Evolutionary conservation across 139 green algal species (phyloP), one percentile per base, ranked within the genome.

Genomic region (Chlamydomonas applanata): DNA sequence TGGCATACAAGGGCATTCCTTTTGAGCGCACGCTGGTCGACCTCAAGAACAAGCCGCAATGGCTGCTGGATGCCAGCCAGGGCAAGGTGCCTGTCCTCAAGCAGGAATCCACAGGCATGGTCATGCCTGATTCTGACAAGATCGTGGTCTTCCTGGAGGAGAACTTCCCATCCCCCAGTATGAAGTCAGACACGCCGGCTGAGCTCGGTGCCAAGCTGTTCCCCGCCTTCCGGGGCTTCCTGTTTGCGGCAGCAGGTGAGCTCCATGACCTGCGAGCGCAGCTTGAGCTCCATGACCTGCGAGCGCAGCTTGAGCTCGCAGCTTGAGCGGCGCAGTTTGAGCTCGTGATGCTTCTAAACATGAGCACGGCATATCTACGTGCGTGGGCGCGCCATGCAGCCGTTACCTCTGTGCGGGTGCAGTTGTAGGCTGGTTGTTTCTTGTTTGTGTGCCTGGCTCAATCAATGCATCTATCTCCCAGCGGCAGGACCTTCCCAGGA

Each of bases 51-150:
- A 97, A 97, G 82, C 93, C 93, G 13, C 66, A 94, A 16, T 97
- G 93, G 77, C 75, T 93, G 59, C 53, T 87, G 60, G 85, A 91
- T 14, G 92, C 89, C 64, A 80, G 84, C 4, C 68, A 86, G 5
- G 93, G 93, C 74, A 91, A 86, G n/a, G 93, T 97, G 59, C 93
- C 93, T 0, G 84, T 94, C 0, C 74, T 97, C 7, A 88, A 94
- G 54, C 73, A 89, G 32, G 78, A 69, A 3, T 72, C 74, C 44
- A 64, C 69, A 61, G 74, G 63, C 36, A 40, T 78, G 5, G 53
- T 87, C 34, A 45, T 83, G 33, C 32, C 67, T 4, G 77, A 83
- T 53, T 78, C 68, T 9, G 72, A 66, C 57, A 44, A 53, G 20
- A 62, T 62, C 53, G 78, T 79, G 20, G 79, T 91, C 61, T 82